These are phyloP conservation scores for Oryza australiensis DNA, from an alignment of 176 grass and related monocot genomes.

Conservation along the genomic window DNA sequence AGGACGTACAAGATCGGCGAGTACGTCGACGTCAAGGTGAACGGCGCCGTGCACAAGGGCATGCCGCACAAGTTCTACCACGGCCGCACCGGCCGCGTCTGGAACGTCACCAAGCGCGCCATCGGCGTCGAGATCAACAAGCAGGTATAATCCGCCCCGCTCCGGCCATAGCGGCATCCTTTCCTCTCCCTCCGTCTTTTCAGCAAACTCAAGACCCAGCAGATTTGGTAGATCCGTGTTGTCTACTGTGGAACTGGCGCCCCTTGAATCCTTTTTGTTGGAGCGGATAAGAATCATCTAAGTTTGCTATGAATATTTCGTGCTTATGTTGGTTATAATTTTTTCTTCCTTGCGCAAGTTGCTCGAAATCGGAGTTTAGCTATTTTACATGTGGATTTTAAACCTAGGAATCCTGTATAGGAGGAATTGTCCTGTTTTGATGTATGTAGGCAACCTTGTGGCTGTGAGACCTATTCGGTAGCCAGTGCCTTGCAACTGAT, in stretches of 20 bases:
- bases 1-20: constrained; percentile 88
- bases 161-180: not conserved
- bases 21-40: constrained; percentile 91
- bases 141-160: constrained; percentile 48
- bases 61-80: constrained; percentile 99
- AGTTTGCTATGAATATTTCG: no score
- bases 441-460: not conserved
- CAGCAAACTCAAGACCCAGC: not conserved
- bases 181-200: not conserved
- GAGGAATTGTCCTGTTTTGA: not conserved
- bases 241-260: not conserved
- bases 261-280: not conserved
- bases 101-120: constrained; percentile 97
- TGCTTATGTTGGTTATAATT: not conserved
- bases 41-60: constrained; percentile 89
- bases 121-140: constrained; percentile 98
- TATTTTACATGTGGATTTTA: not conserved
- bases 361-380: not conserved
- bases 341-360: not conserved
- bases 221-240: constrained; percentile 21
- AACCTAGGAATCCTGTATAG: not conserved
- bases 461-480: not conserved
- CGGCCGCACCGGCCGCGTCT: constrained; percentile 77
- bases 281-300: not conserved
- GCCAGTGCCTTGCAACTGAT: not conserved